A percentile compares a stretch with the other conserved stretches of the same genome.
Conservation (phyloP, 2,329 filamentous ascomycete species). For the Emmonsiellopsis sp. region DNA sequence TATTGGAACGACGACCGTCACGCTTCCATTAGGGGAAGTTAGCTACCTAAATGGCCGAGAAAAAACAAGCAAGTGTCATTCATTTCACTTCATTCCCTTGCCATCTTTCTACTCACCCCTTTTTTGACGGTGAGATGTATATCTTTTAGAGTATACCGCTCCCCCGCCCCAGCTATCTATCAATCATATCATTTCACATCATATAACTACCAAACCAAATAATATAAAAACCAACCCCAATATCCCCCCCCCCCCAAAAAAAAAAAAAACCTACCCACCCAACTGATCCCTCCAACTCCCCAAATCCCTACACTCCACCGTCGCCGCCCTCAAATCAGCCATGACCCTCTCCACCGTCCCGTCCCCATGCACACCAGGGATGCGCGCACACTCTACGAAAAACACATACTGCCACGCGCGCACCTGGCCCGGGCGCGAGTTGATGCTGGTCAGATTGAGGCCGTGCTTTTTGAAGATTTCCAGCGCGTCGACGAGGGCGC, state of each 20-base stretch:
- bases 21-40: too few relatives aligned
- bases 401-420: slow-evolving; percentile 86
- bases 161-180: too few relatives aligned
- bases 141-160: too few relatives aligned
- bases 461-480: slow-evolving; percentile 63
- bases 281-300: slow-evolving; percentile 33
- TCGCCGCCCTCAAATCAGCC: slow-evolving; percentile 24
- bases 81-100: not conserved
- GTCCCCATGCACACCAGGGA: slow-evolving; percentile 19
- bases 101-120: too few relatives aligned
- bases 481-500: slow-evolving; percentile 73
- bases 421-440: slow-evolving; percentile 67
- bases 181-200: not conserved
- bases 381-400: slow-evolving; percentile 77
- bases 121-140: too few relatives aligned
- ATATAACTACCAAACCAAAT: not conserved
- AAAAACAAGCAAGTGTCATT: not conserved
- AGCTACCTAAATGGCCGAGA: too few relatives aligned
- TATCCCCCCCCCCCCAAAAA: not conserved
- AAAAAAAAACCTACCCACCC: not conserved
- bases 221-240: not conserved
- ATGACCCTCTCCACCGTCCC: slow-evolving; percentile 22
- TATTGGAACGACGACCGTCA: too few relatives aligned
- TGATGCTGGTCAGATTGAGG: slow-evolving; percentile 84
- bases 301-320: slow-evolving; percentile 29